Conservation (phyloP, 164 flowering plant genomes). For the Vitis rupestris region DNA sequence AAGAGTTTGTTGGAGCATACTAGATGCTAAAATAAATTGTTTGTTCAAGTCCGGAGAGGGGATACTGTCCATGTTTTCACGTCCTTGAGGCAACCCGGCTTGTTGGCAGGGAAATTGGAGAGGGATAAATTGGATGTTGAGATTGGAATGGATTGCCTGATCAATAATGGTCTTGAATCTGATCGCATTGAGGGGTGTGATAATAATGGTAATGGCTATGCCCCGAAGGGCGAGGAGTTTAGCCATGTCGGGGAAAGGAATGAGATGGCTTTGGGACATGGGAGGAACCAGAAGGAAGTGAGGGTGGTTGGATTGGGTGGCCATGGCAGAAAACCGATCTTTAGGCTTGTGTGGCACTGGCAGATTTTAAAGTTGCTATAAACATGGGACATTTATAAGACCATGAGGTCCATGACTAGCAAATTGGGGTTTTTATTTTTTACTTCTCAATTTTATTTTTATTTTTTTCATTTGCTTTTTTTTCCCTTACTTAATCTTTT, state of each 20-base stretch:
- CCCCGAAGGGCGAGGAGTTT: slow-evolving; percentile 17
- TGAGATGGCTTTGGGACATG: slow-evolving; percentile 6
- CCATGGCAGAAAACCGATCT: no score
- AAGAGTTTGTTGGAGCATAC: no score
- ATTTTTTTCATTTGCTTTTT: no score
- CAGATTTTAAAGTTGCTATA: not conserved
- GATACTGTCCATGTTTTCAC: no score
- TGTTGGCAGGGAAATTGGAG: slow-evolving; percentile 15
- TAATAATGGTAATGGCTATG: slow-evolving; percentile 14
- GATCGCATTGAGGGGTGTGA: slow-evolving; percentile 18
- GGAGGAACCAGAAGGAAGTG: slow-evolving; percentile 23
- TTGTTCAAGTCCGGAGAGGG: no score
- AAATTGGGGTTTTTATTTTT: no score
- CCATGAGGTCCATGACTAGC: no score
- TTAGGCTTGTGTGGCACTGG: no score
- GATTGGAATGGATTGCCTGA: slow-evolving; percentile 7
- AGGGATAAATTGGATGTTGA: not conserved
- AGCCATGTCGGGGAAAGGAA: slow-evolving; percentile 25
- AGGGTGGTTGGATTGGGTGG: not conserved
- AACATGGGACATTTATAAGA: no score
- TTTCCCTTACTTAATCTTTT: no score
- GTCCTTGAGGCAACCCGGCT: not conserved
- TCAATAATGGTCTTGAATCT: not conserved
- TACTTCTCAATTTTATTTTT: no score
- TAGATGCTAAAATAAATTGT: no score